A percentile compares a stretch with the other conserved stretches of the same genome.
phyloP scores from a whole-genome alignment of 1,284 basidiomycete genomes.

The Ustilago loliicola region DNA sequence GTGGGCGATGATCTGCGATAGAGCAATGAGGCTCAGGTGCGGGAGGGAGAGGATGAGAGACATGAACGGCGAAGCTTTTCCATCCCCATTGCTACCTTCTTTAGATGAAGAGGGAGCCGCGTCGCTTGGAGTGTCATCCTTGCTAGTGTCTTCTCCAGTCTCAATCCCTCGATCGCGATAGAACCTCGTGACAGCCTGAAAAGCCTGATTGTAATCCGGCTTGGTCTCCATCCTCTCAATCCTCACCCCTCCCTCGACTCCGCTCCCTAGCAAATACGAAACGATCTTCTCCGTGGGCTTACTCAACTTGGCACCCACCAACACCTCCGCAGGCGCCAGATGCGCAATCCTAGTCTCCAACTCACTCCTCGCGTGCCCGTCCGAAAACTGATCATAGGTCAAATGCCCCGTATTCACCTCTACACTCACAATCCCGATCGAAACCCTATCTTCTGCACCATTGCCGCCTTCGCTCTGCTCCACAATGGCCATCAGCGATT shows the following conservation, averaged over 20 bases:
- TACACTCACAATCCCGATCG: constrained; percentile 82
- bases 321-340: constrained; percentile 81
- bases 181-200: constrained; percentile 79
- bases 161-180: constrained; percentile 72
- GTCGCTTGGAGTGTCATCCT: neutral
- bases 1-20: constrained; percentile 83
- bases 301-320: constrained; percentile 78
- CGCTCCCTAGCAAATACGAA: constrained; percentile 74
- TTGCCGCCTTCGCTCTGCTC: constrained; percentile 77
- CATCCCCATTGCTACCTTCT: neutral
- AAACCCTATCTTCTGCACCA: constrained; percentile 76
- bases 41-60: constrained; percentile 44
- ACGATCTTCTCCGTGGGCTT: constrained; percentile 83
- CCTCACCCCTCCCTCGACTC: constrained; percentile 71
- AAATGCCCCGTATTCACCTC: constrained; percentile 90
- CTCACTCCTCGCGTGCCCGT: constrained; percentile 58
- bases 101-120: neutral
- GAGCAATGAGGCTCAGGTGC: constrained; percentile 77
- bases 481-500: constrained; percentile 73
- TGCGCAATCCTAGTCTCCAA: constrained; percentile 68
- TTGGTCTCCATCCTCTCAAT: constrained; percentile 77
- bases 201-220: constrained; percentile 80
- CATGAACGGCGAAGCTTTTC: constrained; percentile 15
- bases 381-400: constrained; percentile 83
- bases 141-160: neutral